These are phyloP conservation scores for Pochonia chlamydosporia DNA, from an alignment of 2,329 filamentous ascomycete species.

Conservation along the genomic window DNA sequence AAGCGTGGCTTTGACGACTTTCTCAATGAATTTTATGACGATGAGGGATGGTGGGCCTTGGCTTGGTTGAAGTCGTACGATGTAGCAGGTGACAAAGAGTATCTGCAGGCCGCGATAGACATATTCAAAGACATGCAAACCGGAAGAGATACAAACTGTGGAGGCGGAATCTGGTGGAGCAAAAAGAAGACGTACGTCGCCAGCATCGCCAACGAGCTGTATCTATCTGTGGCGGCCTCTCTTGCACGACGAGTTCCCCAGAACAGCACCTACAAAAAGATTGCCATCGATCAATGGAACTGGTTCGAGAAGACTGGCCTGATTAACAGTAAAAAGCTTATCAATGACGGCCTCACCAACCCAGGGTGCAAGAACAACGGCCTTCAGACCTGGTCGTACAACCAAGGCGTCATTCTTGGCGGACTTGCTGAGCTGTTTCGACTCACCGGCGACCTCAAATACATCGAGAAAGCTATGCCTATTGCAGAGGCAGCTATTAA, in stretches of 20 bases:
- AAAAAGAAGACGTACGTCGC: constrained; percentile 46
- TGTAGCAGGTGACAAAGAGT: constrained; percentile 43
- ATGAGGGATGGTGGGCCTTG: constrained; percentile 60
- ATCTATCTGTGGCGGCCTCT: constrained; percentile 46
- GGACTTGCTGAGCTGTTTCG: constrained; percentile 45
- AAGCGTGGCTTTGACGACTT: constrained; percentile 33
- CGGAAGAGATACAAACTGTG: constrained; percentile 41
- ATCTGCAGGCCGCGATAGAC: constrained; percentile 44
- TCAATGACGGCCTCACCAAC: constrained; percentile 51
- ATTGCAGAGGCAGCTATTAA: constrained; percentile 50
- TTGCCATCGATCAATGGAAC: constrained; percentile 44
- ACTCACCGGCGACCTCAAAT: constrained; percentile 35
- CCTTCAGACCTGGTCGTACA: constrained; percentile 47
- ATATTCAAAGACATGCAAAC: constrained; percentile 53
- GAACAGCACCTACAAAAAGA: constrained; percentile 36
- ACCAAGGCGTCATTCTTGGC: constrained; percentile 53
- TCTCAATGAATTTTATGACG: constrained; percentile 51
- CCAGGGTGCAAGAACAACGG: constrained; percentile 45
- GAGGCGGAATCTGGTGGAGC: constrained; percentile 52
- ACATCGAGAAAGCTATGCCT: constrained; percentile 34
- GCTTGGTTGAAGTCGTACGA: constrained; percentile 53
- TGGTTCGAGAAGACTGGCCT: constrained; percentile 48
- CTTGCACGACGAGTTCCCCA: constrained; percentile 43
- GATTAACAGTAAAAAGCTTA: constrained; percentile 42
- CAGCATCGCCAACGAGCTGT: constrained; percentile 54